Conservation (phyloP, 768 basidiomycete species). For the Hypholoma sublateritium region DNA sequence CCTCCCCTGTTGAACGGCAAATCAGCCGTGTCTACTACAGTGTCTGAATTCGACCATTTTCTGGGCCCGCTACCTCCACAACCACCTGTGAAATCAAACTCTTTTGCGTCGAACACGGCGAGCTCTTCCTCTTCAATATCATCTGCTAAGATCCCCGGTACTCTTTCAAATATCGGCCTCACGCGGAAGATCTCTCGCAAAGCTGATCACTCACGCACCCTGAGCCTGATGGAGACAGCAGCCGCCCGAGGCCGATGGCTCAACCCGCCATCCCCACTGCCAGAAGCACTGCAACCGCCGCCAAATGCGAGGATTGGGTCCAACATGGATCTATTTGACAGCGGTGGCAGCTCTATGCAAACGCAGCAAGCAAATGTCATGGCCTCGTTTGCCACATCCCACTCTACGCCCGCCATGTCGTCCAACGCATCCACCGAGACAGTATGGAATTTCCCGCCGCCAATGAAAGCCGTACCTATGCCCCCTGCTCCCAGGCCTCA, state of each 20-base stretch:
- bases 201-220: slow-evolving; percentile 55
- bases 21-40: slow-evolving; percentile 10
- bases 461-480: background rate
- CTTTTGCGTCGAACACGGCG: background rate
- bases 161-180: slow-evolving; percentile 11
- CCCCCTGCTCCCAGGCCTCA: background rate
- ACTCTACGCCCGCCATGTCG: slow-evolving; percentile 1
- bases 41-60: slow-evolving; percentile 52
- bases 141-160: slow-evolving; percentile 6
- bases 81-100: slow-evolving; percentile 18
- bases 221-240: slow-evolving; percentile 56
- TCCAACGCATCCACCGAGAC: slow-evolving; percentile 1
- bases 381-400: slow-evolving; percentile 21
- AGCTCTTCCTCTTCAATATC: slow-evolving; percentile 6
- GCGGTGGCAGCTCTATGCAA: slow-evolving; percentile 25
- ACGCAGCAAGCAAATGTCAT: slow-evolving; percentile 26
- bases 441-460: slow-evolving; percentile 8
- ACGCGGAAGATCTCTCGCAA: slow-evolving; percentile 32
- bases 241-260: slow-evolving; percentile 53
- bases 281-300: slow-evolving; percentile 38
- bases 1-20: background rate
- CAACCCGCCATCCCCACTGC: slow-evolving; percentile 46
- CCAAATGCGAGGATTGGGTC: slow-evolving; percentile 15
- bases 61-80: slow-evolving; percentile 26
- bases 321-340: slow-evolving; percentile 27